phyloP scores from a whole-genome alignment of 2,329 filamentous ascomycete species.

The Epichloe aotearoae region DNA sequence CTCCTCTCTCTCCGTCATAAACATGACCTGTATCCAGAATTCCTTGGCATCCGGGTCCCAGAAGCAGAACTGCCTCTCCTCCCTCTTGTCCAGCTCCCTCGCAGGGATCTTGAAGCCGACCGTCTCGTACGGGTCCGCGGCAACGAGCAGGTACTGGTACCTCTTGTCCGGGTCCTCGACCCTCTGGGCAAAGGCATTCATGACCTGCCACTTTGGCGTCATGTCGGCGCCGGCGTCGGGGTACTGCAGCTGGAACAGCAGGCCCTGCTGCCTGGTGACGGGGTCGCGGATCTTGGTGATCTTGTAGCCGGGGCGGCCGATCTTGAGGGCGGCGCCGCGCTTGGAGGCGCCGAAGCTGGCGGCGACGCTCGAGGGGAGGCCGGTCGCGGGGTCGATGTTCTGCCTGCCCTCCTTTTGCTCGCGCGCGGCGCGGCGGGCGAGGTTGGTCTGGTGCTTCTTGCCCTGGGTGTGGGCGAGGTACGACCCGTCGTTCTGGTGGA shows the following conservation, averaged over 20 bases:
- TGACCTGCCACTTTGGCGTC: conserved; percentile 78
- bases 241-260: conserved; percentile 94
- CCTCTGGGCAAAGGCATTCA: conserved; percentile 95
- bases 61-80: conserved; percentile 83
- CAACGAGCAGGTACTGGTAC: conserved; percentile 89
- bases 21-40: conserved; percentile 95
- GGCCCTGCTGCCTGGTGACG: conserved; percentile 71
- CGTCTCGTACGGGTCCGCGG: conserved; percentile 95
- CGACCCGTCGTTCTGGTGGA: conserved; percentile 97
- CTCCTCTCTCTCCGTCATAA: conserved; percentile 96
- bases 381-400: conserved; percentile 54
- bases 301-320: conserved; percentile 90
- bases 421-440: conserved; percentile 85
- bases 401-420: conserved; percentile 80
- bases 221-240: conserved; percentile 72
- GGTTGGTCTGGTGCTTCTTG: conserved; percentile 97
- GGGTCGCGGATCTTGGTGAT: conserved; percentile 93
- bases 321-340: conserved; percentile 61
- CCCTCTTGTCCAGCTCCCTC: conserved; percentile 77
- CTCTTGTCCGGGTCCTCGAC: conserved; percentile 88
- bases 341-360: conserved; percentile 59
- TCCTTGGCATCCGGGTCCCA: conserved; percentile 94
- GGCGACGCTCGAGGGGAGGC: conserved; percentile 59
- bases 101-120: conserved; percentile 94
- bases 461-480: conserved; percentile 98